These are phyloP conservation scores for Pelargonium cotyledonis DNA, from an alignment of 441 rosid genomes.

Conservation along the genomic window DNA sequence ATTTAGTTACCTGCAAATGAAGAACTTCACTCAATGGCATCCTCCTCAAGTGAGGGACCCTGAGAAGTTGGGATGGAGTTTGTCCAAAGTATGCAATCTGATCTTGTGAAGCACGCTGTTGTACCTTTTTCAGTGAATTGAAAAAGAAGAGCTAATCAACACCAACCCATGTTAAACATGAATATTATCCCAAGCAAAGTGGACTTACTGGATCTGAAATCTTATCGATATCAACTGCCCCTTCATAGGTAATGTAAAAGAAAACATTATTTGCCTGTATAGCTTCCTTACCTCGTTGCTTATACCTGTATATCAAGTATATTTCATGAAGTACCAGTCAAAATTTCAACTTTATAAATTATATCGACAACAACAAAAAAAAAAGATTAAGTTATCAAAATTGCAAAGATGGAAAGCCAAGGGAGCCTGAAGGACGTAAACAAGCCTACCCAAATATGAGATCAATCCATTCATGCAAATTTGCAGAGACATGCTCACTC, in stretches of 20 bases:
- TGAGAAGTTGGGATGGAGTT: slow-evolving; percentile 95
- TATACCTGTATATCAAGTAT: slow-evolving; percentile 53
- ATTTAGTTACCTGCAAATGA: slow-evolving; percentile 67
- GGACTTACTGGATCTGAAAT: slow-evolving; percentile 77
- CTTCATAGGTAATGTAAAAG: slow-evolving; percentile 98
- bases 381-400: no score
- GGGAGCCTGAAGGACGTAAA: slow-evolving; percentile 10
- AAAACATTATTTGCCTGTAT: slow-evolving; percentile 89
- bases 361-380: no score
- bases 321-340: slow-evolving; percentile 15
- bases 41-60: slow-evolving; percentile 79
- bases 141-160: slow-evolving; percentile 23
- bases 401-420: slow-evolving; percentile 15
- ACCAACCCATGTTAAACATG: slow-evolving; percentile 17
- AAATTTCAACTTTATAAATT: slow-evolving; percentile 1
- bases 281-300: slow-evolving; percentile 99
- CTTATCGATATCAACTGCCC: slow-evolving; percentile 88
- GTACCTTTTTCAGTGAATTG: slow-evolving; percentile 50
- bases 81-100: slow-evolving; percentile 99
- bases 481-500: slow-evolving; percentile 91
- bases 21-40: slow-evolving; percentile 81
- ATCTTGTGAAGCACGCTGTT: slow-evolving; percentile 93
- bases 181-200: slow-evolving; percentile 18
- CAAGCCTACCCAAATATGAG: slow-evolving; percentile 85
- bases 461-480: slow-evolving; percentile 98